phyloP scores from a whole-genome alignment of 345 rosid species.

The Bruguiera gymnorhiza region DNA sequence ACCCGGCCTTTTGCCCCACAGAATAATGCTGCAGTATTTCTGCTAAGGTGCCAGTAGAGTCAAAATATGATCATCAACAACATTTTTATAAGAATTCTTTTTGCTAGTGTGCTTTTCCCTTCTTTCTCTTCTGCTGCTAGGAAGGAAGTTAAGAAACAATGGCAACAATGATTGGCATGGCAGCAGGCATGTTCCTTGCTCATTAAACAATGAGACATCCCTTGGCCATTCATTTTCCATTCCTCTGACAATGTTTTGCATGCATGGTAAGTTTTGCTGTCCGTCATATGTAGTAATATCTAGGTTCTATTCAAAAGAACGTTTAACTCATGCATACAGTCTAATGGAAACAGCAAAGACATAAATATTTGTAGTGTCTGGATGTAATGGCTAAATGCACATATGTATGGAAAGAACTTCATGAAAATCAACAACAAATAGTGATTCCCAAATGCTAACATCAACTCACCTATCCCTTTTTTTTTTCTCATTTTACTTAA shows the following conservation, averaged over 20 bases:
- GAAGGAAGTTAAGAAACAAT: constrained; percentile 96
- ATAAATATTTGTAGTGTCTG: neutral
- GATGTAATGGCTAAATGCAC: neutral
- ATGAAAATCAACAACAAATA: neutral
- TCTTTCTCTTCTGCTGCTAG: constrained; percentile 30
- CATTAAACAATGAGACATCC: constrained; percentile 65
- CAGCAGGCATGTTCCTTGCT: constrained; percentile 87
- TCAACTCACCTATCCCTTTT: neutral
- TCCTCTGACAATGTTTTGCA: constrained; percentile 85
- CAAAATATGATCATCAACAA: constrained; percentile 15
- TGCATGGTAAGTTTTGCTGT: constrained; percentile 68
- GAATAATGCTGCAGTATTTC: constrained; percentile 94
- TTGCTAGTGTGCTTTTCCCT: neutral
- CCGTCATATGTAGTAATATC: no score
- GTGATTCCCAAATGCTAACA: neutral
- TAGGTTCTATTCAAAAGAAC: no score
- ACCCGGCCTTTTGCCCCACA: constrained; percentile 90
- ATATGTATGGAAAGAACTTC: neutral
- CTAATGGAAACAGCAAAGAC: neutral
- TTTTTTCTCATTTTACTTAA: neutral
- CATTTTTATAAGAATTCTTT: constrained; percentile 2
- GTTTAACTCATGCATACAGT: no score
- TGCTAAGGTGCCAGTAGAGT: constrained; percentile 54
- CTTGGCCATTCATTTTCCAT: constrained; percentile 66
- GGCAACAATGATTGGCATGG: constrained; percentile 94